Evolutionary conservation across 257 asterid genomes (phyloP).

Genomic region (Dorcoceras hygrometricum): DNA sequence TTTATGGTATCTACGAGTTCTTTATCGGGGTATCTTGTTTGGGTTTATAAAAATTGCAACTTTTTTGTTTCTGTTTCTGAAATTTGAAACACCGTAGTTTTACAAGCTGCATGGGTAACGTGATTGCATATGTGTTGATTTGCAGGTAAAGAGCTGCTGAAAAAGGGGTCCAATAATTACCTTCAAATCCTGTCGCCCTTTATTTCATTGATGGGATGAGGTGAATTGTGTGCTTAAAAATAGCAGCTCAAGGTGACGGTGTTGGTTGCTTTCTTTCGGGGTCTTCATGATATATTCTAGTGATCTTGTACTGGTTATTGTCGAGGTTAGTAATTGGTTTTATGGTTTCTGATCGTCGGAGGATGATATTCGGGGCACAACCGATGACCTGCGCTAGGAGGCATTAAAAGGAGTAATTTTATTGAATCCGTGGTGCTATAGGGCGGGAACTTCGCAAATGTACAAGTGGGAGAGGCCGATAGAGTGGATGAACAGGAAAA

Average conservation of each 20-base stretch:
- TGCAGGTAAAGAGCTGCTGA: constrained; percentile 23
- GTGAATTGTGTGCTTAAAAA: constrained; percentile 7
- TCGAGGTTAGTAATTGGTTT: neutral
- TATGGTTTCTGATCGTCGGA: neutral
- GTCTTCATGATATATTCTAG: constrained; percentile 8
- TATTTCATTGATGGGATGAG: neutral
- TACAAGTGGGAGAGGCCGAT: constrained; percentile 14
- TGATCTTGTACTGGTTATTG: constrained; percentile 4
- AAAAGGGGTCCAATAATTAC: neutral
- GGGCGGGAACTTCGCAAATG: constrained; percentile 8
- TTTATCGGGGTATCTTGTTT: constrained; percentile 8
- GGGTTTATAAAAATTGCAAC: constrained; percentile 20
- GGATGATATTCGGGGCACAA: constrained; percentile 16
- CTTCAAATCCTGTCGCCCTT: neutral
- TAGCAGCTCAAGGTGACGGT: constrained; percentile 13
- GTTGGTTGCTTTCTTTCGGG: constrained; percentile 16
- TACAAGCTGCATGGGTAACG: neutral
- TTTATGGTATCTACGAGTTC: neutral
- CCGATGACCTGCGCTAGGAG: constrained; percentile 24
- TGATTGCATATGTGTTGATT: constrained; percentile 6
- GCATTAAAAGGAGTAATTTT: constrained; percentile 16
- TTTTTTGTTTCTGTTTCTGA: neutral
- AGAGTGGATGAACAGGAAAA: constrained; percentile 14
- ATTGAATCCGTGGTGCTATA: constrained; percentile 21
- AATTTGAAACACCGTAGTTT: neutral